Conservation (phyloP, 495 filamentous ascomycete genomes). For the Cenococcum geophilum region DNA sequence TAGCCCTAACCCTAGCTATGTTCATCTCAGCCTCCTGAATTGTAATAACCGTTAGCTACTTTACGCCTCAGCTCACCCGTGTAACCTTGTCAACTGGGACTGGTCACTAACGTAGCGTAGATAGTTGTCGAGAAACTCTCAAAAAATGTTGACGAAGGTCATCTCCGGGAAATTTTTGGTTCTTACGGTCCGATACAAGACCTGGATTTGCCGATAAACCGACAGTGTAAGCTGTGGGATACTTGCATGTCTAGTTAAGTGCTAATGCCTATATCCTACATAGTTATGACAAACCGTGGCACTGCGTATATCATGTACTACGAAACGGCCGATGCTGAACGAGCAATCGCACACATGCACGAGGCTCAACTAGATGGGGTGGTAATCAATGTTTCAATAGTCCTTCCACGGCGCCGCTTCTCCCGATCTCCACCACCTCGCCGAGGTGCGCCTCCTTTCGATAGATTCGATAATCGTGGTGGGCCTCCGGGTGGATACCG, state of each 20-base stretch:
- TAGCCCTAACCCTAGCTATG: conserved; percentile 4
- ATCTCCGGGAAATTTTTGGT: conserved; percentile 88
- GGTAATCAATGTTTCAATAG: conserved; percentile 84
- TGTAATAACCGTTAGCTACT: too few relatives aligned
- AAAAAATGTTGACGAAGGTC: conserved; percentile 85
- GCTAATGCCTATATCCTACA: not conserved
- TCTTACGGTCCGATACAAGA: conserved; percentile 79
- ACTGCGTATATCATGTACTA: conserved; percentile 90
- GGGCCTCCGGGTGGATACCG: conserved; percentile 35
- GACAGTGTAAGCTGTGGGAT: conserved; percentile 55
- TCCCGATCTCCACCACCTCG: conserved; percentile 38
- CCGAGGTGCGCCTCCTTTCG: conserved; percentile 7
- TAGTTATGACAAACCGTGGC: conserved; percentile 85
- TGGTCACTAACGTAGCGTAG: conserved; percentile 41
- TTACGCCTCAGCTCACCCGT: too few relatives aligned
- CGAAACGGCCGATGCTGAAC: conserved; percentile 70
- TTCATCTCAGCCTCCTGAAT: too few relatives aligned
- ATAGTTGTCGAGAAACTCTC: conserved; percentile 95
- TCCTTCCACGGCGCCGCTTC: conserved; percentile 66
- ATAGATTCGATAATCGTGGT: conserved; percentile 21
- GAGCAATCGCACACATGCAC: conserved; percentile 95
- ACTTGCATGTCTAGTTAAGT: conserved; percentile 7
- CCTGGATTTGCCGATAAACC: conserved; percentile 83
- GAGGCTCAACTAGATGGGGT: conserved; percentile 92
- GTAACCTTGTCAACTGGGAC: too few relatives aligned